A percentile compares a stretch with the other conserved stretches of the same genome.
Evolutionary conservation across 2,329 filamentous ascomycete genomes (phyloP).

Genomic region (Colletotrichum phormii): DNA sequence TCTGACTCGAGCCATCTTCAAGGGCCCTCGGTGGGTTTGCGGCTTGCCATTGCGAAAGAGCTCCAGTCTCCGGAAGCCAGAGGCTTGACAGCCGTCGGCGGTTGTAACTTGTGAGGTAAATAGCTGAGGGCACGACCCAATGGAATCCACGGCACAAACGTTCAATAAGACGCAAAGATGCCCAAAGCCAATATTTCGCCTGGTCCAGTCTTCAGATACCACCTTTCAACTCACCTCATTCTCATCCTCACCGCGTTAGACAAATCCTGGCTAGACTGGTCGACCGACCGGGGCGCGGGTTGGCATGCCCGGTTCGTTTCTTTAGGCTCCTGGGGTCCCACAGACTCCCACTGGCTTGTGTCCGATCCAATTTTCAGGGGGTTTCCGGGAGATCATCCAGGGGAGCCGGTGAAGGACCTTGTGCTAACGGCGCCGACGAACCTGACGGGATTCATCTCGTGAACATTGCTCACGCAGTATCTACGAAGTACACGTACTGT

Average conservation of each 20-base stretch:
- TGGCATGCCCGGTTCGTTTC: conserved; percentile 33
- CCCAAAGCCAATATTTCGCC: neutral
- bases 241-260: conserved; percentile 5
- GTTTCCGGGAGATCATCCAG: conserved; percentile 37
- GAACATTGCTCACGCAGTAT: neutral
- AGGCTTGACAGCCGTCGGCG: conserved; percentile 2
- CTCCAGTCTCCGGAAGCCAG: neutral
- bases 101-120: neutral
- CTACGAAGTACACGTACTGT: neutral
- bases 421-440: conserved; percentile 17
- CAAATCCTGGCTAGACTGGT: conserved; percentile 26
- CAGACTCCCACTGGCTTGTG: conserved; percentile 33
- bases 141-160: neutral
- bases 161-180: neutral
- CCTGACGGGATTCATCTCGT: conserved; percentile 10
- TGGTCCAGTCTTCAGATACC: neutral
- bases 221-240: neutral
- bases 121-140: neutral
- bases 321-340: conserved; percentile 36
- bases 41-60: neutral
- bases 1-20: conserved; percentile 25
- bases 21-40: neutral
- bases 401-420: conserved; percentile 30
- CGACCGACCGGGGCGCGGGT: conserved; percentile 25
- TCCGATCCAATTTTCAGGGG: conserved; percentile 37